A percentile compares a stretch with the other conserved stretches of the same genome.
Evolutionary conservation across 805 yeast genomes (phyloP).

Genomic region (Metschnikowia similis): DNA sequence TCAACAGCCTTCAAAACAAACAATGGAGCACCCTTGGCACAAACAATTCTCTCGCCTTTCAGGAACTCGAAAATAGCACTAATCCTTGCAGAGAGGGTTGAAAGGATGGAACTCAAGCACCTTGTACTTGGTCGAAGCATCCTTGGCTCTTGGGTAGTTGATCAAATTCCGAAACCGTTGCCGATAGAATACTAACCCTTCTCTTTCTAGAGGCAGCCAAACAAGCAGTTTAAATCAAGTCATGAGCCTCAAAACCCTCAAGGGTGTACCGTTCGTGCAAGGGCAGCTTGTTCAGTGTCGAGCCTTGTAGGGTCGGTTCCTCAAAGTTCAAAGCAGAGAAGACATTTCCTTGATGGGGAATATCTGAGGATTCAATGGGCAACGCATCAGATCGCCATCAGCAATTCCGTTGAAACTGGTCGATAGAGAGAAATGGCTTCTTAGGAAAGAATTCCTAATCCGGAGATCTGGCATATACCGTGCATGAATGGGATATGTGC

Average conservation of each 20-base stretch:
- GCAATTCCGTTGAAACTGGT: too few species aligned
- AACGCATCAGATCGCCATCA: too few species aligned
- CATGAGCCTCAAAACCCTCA: constrained; percentile 94
- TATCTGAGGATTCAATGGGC: too few species aligned
- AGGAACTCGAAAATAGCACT: constrained; percentile 93
- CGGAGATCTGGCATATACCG: too few species aligned
- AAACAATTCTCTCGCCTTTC: constrained; percentile 88
- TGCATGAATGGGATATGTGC: too few species aligned
- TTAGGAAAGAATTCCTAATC: too few species aligned
- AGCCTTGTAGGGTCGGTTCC: constrained; percentile 14
- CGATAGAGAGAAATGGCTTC: too few species aligned
- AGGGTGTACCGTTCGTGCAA: constrained; percentile 97
- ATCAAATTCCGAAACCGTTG: constrained; percentile 91
- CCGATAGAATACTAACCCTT: constrained; percentile 97
- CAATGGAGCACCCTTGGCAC: constrained; percentile 98
- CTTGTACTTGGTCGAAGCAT: constrained; percentile 88
- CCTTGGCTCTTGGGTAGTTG: constrained; percentile 87
- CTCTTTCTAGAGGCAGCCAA: constrained; percentile 96
- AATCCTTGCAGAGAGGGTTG: constrained; percentile 95
- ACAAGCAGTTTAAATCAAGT: constrained; percentile 95
- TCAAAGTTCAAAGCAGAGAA: too few species aligned
- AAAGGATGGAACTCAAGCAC: constrained; percentile 94
- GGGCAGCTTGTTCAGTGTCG: constrained; percentile 94
- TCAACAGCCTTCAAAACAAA: constrained; percentile 95
- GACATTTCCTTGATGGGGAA: too few species aligned